These are phyloP conservation scores for Mortierella sp. DNA, from an alignment of 371 early-diverging fungal species.

Conservation along the genomic window DNA sequence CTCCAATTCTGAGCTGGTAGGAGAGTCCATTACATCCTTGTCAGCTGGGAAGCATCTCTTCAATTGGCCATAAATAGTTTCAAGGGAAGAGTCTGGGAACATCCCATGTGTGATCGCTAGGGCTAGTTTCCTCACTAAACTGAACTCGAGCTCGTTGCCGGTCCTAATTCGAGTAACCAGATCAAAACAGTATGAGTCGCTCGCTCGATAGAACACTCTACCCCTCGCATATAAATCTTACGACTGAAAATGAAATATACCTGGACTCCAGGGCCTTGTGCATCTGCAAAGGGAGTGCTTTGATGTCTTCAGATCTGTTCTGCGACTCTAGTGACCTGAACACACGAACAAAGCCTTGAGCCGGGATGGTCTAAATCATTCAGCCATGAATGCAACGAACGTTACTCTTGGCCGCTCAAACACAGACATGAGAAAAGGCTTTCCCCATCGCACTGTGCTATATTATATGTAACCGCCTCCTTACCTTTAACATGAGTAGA, in stretches of 20 bases:
- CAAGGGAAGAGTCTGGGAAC: constrained; percentile 22
- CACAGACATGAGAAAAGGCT: background rate
- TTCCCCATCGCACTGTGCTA: background rate
- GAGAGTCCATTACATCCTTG: too few species aligned
- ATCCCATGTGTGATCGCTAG: constrained; percentile 10
- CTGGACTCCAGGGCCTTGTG: too few species aligned
- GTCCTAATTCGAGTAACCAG: background rate
- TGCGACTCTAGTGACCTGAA: background rate
- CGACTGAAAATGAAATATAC: too few species aligned
- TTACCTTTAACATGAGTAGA: constrained; percentile 30
- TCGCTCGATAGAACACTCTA: too few species aligned
- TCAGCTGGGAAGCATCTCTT: background rate
- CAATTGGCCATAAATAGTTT: constrained; percentile 5
- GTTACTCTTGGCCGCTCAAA: background rate
- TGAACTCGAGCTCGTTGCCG: constrained; percentile 12
- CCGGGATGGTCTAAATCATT: constrained; percentile 10
- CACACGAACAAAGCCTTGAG: constrained; percentile 7
- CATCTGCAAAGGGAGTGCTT: too few species aligned
- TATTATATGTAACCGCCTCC: too few species aligned
- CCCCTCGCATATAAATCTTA: too few species aligned
- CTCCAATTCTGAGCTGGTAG: background rate
- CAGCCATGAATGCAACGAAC: background rate
- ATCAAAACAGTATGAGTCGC: background rate
- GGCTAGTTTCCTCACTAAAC: constrained; percentile 2
- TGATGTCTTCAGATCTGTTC: too few species aligned